A percentile compares a stretch with the other conserved stretches of the same genome.
Evolutionary conservation across 2,329 filamentous ascomycete species (phyloP).

Genomic region (Verticillium klebahnii): DNA sequence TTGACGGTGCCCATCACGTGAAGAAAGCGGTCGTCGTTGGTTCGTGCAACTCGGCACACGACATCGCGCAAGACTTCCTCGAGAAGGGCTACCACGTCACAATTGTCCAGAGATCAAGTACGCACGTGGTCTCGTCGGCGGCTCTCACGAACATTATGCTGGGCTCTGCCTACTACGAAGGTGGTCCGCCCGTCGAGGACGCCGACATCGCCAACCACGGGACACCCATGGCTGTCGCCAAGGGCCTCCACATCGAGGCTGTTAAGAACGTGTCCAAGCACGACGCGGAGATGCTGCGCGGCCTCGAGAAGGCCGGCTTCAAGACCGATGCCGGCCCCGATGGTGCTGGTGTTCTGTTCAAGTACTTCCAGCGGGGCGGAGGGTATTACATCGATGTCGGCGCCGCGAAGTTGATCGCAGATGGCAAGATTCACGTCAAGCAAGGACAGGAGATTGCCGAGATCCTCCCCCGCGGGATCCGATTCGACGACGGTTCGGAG

Average conservation of each 20-base stretch:
- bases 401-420: slow-evolving; percentile 21
- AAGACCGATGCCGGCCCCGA: slow-evolving; percentile 53
- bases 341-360: slow-evolving; percentile 37
- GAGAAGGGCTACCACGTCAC: slow-evolving; percentile 65
- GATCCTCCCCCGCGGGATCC: slow-evolving; percentile 40
- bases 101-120: slow-evolving; percentile 65
- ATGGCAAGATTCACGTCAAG: slow-evolving; percentile 24
- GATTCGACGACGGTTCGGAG: slow-evolving; percentile 34
- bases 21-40: slow-evolving; percentile 64
- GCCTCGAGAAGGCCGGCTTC: slow-evolving; percentile 55
- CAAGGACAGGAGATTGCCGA: slow-evolving; percentile 51
- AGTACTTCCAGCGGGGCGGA: slow-evolving; percentile 28
- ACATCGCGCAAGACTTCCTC: slow-evolving; percentile 64
- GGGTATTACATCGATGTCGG: slow-evolving; percentile 22
- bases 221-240: slow-evolving; percentile 54
- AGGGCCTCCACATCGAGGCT: slow-evolving; percentile 49
- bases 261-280: slow-evolving; percentile 25
- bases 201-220: slow-evolving; percentile 59
- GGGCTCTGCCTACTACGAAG: slow-evolving; percentile 44
- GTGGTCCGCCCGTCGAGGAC: slow-evolving; percentile 57
- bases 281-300: slow-evolving; percentile 34
- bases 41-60: slow-evolving; percentile 64
- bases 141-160: slow-evolving; percentile 49
- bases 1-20: slow-evolving; percentile 29
- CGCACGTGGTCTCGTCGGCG: slow-evolving; percentile 56